A percentile compares a stretch with the other conserved stretches of the same genome.
Evolutionary conservation across 1,284 basidiomycete species (phyloP).

Genomic region (Irpex lacteus): DNA sequence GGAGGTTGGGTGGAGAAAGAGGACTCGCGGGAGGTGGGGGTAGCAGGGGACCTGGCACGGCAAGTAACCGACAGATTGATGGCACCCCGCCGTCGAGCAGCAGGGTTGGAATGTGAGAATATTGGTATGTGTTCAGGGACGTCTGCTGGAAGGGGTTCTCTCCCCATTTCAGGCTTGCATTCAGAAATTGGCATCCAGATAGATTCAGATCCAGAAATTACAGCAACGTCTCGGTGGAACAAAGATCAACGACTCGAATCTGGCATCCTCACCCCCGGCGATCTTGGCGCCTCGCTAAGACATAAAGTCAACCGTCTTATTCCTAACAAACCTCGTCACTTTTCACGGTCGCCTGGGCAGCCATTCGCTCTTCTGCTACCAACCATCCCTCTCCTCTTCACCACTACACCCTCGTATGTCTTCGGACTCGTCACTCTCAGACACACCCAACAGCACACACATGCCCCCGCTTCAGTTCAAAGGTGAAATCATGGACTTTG

Average conservation of each 20-base stretch:
- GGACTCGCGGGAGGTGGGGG: neutral
- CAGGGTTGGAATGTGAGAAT: neutral
- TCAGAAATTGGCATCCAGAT: neutral
- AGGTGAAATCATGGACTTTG: conserved; percentile 66
- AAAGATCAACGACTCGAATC: conserved; percentile 1
- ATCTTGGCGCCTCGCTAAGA: conserved; percentile 20
- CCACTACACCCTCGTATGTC: conserved; percentile 27
- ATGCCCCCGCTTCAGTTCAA: conserved; percentile 48
- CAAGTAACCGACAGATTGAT: neutral
- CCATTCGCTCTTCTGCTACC: neutral
- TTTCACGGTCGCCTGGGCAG: neutral
- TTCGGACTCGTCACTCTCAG: conserved; percentile 20
- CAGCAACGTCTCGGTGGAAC: conserved; percentile 1
- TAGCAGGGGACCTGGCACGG: neutral
- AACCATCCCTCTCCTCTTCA: neutral
- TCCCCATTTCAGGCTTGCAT: neutral
- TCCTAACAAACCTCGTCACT: conserved; percentile 17
- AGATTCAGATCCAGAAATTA: neutral
- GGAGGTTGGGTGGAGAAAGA: neutral
- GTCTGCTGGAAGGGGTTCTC: neutral
- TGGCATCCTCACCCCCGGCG: neutral
- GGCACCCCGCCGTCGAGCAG: neutral
- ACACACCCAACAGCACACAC: conserved; percentile 21
- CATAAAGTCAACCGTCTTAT: conserved; percentile 25
- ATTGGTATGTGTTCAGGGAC: neutral